Percentiles rank a stretch among this genome's conserved stretches.
Evolutionary conservation across 192 early-diverging fungal species (phyloP).

Genomic region (Neocallimastix lanati): DNA sequence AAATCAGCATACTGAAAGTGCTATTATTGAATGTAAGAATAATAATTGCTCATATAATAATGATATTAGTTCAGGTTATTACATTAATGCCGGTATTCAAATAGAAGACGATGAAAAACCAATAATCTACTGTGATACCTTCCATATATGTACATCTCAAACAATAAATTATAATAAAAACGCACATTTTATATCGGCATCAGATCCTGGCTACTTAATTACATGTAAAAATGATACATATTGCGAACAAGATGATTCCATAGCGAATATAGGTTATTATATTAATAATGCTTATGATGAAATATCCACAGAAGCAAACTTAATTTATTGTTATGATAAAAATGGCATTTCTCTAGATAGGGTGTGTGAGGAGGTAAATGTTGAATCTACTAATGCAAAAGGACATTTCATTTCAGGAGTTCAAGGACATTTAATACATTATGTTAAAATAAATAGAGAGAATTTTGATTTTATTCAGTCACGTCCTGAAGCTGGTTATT

Average conservation of each 20-base stretch:
- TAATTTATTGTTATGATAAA: neutral
- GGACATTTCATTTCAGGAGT: neutral
- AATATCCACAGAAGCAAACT: neutral
- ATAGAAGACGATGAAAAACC: neutral
- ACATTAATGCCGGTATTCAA: neutral
- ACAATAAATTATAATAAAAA: neutral
- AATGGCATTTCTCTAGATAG: neutral
- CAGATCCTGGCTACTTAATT: neutral
- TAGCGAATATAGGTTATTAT: neutral
- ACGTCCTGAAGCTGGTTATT: neutral
- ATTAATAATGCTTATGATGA: neutral
- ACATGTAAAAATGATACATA: neutral
- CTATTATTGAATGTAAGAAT: neutral
- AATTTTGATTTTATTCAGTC: neutral
- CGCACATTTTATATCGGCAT: neutral
- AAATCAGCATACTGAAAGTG: neutral
- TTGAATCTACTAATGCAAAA: neutral
- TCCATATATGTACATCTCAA: neutral
- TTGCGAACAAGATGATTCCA: neutral
- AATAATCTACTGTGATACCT: neutral
- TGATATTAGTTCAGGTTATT: neutral
- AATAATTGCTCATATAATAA: neutral
- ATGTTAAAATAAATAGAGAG: neutral
- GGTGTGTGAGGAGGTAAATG: neutral
- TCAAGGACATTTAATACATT: neutral